phyloP scores from a whole-genome alignment of 805 yeast genomes.

The Debaryomyces maramus region DNA sequence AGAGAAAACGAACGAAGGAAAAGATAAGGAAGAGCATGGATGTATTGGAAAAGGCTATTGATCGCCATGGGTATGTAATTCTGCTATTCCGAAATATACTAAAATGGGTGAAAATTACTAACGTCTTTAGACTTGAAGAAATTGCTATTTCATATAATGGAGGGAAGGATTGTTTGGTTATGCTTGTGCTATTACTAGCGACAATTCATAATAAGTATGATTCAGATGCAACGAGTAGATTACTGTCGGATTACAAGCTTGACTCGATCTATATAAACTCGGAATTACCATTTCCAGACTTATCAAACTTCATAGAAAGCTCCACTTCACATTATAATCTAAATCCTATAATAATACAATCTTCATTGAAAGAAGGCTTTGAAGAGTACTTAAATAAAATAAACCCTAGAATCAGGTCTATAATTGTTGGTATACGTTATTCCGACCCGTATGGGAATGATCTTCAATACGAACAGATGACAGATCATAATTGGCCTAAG shows the following conservation, averaged over 20 bases:
- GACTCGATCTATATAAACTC: conserved; percentile 74
- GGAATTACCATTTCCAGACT: conserved; percentile 69
- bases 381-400: conserved; percentile 50
- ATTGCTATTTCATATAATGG: conserved; percentile 89
- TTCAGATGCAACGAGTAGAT: conserved; percentile 9
- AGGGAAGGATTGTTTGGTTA: conserved; percentile 93
- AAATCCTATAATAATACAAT: conserved; percentile 43
- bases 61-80: conserved; percentile 31
- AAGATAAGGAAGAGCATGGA: conserved; percentile 28
- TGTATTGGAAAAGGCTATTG: conserved; percentile 28
- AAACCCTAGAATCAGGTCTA: conserved; percentile 60
- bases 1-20: conserved; percentile 26
- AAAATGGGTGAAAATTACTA: conserved; percentile 12
- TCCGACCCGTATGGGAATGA: conserved; percentile 80
- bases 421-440: conserved; percentile 84
- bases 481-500: conserved; percentile 91
- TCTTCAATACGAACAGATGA: conserved; percentile 61
- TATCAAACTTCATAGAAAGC: conserved; percentile 60
- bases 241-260: conserved; percentile 37
- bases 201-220: conserved; percentile 34
- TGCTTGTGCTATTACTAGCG: conserved; percentile 74
- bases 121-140: conserved; percentile 38
- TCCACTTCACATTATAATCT: conserved; percentile 59
- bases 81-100: not conserved
- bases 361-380: conserved; percentile 68